A percentile compares a stretch with the other conserved stretches of the same genome.
These are phyloP conservation scores for Flagelloscypha sp. DNA, from an alignment of 768 basidiomycete genomes.

Conservation along the genomic window DNA sequence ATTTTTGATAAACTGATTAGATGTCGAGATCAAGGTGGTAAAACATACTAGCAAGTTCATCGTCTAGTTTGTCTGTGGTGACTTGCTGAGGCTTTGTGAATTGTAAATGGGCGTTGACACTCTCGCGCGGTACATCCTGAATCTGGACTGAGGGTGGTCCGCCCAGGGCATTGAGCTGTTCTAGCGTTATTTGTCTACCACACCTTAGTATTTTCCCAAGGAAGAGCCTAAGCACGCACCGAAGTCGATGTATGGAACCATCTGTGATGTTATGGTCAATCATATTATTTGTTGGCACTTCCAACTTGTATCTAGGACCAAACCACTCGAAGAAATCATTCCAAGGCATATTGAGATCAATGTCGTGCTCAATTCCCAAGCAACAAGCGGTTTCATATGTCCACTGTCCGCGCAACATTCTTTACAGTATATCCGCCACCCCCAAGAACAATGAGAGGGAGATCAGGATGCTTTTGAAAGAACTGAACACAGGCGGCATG, in stretches of 20 bases:
- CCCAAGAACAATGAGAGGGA: constrained; percentile 87
- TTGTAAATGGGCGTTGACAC: constrained; percentile 54
- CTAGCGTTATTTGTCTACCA: constrained; percentile 40
- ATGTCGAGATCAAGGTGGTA: neutral
- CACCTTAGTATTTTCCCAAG: constrained; percentile 26
- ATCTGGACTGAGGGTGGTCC: constrained; percentile 81
- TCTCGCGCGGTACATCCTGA: constrained; percentile 74
- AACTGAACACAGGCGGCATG: constrained; percentile 90
- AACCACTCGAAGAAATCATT: constrained; percentile 96
- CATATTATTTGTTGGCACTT: constrained; percentile 89
- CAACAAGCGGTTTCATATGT: constrained; percentile 95
- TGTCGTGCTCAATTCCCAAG: constrained; percentile 73
- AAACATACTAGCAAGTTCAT: constrained; percentile 60
- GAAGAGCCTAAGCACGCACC: constrained; percentile 35
- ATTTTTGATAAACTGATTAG: neutral
- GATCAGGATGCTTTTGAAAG: constrained; percentile 67
- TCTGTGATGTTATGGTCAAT: constrained; percentile 85
- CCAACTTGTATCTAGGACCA: constrained; percentile 88
- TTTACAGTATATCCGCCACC: constrained; percentile 97
- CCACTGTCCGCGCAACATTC: constrained; percentile 92
- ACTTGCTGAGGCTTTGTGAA: constrained; percentile 41
- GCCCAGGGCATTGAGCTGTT: constrained; percentile 49
- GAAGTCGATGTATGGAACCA: constrained; percentile 69
- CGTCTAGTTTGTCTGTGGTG: constrained; percentile 54
- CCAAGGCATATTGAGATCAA: constrained; percentile 75